These are phyloP conservation scores for Selaginella moellendorffii DNA, from an alignment of 75 land plant genomes.

Conservation along the genomic window DNA sequence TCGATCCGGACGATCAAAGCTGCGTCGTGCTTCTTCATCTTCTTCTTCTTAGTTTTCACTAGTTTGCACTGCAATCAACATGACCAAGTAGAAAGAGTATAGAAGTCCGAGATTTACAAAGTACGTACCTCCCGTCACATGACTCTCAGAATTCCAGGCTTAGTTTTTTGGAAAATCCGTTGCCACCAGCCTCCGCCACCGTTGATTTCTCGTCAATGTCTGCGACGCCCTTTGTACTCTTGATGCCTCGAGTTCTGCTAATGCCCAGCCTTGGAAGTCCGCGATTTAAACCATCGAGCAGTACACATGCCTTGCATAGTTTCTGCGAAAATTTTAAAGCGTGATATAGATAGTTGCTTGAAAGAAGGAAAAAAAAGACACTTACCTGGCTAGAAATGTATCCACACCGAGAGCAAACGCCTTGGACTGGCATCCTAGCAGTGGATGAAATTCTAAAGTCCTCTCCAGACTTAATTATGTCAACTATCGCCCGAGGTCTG, in stretches of 20 bases:
- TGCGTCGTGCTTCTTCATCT: too few species aligned
- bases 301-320: constrained; percentile 97
- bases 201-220: neutral
- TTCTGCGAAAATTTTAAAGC: constrained; percentile 45
- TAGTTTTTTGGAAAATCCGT: too few species aligned
- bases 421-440: constrained; percentile 94
- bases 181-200: too few species aligned
- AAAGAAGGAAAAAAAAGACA: neutral
- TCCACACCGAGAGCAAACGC: constrained; percentile 80
- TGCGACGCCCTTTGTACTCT: neutral
- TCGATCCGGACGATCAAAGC: too few species aligned
- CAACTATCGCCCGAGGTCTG: constrained; percentile 94
- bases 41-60: too few species aligned
- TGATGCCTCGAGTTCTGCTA: constrained; percentile 41
- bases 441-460: constrained; percentile 62
- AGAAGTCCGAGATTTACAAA: too few species aligned
- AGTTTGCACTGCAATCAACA: too few species aligned
- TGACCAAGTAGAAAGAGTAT: too few species aligned
- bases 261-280: constrained; percentile 90
- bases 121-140: too few species aligned
- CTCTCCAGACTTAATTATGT: constrained; percentile 89
- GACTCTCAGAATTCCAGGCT: too few species aligned
- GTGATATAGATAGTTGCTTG: neutral
- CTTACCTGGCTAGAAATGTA: constrained; percentile 96
- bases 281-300: constrained; percentile 82